Conservation (phyloP, 169 alveolate species). For the Eimeria praecox region DNA sequence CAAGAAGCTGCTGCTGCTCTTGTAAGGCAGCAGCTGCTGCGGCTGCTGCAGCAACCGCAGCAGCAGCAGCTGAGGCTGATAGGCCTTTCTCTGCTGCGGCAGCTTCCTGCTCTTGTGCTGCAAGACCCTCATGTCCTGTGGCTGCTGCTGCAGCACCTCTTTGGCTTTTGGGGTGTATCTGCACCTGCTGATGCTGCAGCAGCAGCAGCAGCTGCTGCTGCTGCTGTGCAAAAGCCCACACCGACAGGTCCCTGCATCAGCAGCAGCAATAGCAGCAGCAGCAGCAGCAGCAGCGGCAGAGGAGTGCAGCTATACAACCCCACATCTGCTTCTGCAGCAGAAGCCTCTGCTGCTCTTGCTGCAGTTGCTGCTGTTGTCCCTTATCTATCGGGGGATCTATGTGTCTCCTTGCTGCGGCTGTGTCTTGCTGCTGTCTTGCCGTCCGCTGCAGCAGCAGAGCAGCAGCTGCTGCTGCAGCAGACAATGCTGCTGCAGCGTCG, state of each 20-base stretch:
- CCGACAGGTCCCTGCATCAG: neutral
- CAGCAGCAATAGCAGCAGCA: constrained; percentile 30
- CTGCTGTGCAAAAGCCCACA: neutral
- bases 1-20: constrained; percentile 63
- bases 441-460: constrained; percentile 50
- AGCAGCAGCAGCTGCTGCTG: constrained; percentile 33
- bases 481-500: constrained; percentile 39
- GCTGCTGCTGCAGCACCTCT: constrained; percentile 53
- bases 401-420: constrained; percentile 32
- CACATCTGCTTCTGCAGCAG: constrained; percentile 44
- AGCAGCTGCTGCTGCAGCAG: constrained; percentile 46
- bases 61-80: constrained; percentile 43
- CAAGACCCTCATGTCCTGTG: constrained; percentile 17
- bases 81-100: constrained; percentile 40
- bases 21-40: constrained; percentile 37
- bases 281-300: constrained; percentile 23
- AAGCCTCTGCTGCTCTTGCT: constrained; percentile 48
- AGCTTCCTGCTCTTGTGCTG: constrained; percentile 48
- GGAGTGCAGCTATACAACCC: constrained; percentile 19
- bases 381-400: constrained; percentile 3
- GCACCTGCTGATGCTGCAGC: constrained; percentile 28
- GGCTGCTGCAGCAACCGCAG: constrained; percentile 35
- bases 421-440: constrained; percentile 56
- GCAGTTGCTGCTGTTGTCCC: constrained; percentile 49
- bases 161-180: constrained; percentile 25